Percentiles rank a stretch among this genome's conserved stretches.
Conservation (phyloP, 495 filamentous ascomycete species). For the Halenospora varia region DNA sequence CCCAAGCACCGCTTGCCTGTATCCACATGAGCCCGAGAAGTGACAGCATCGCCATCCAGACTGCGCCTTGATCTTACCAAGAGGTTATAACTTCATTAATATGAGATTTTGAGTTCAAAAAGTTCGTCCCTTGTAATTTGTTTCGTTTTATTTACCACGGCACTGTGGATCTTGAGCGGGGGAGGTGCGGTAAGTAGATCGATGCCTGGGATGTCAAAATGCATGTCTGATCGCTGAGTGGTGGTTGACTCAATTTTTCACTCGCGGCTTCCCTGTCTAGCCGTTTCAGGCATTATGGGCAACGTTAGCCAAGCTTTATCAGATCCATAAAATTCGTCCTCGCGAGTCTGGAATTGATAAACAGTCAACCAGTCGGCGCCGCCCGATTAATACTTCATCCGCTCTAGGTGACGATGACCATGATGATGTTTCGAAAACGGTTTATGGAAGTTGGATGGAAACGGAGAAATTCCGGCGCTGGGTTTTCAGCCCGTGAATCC, state of each 20-base stretch:
- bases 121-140: neutral
- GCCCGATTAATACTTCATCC: neutral
- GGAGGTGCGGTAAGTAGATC: neutral
- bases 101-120: neutral
- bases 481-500: too few species aligned
- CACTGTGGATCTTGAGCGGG: neutral
- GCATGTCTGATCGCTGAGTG: neutral
- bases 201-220: neutral
- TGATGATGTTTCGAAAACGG: too few species aligned
- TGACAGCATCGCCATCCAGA: too few species aligned
- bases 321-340: neutral
- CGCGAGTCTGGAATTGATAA: neutral
- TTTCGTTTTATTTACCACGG: neutral
- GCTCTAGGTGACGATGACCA: too few species aligned
- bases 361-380: neutral
- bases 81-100: neutral
- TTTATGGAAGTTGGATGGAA: too few species aligned
- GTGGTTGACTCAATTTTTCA: neutral
- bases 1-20: neutral
- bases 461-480: too few species aligned
- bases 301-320: neutral
- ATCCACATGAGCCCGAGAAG: too few species aligned
- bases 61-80: too few species aligned
- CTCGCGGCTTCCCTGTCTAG: neutral
- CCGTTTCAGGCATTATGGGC: neutral